phyloP scores from a whole-genome alignment of 2,329 filamentous ascomycete genomes.

The Pezicula radicicola region DNA sequence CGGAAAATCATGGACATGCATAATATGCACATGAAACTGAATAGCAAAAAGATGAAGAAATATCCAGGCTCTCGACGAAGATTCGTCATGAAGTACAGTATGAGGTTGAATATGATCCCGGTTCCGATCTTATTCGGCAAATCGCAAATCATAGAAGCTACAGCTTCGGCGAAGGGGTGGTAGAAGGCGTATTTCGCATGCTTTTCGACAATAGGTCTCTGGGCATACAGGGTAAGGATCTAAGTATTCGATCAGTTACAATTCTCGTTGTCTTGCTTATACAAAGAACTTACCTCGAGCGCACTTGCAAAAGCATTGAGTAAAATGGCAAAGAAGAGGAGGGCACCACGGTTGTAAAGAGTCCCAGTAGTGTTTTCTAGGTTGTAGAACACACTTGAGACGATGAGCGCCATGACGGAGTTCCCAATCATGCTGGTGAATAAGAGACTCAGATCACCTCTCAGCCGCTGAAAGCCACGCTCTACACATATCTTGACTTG shows the following conservation, averaged over 20 bases:
- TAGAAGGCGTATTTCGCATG: conserved; percentile 84
- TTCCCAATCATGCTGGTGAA: conserved; percentile 40
- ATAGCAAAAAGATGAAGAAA: conserved; percentile 84
- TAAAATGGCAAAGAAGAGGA: conserved; percentile 67
- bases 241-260: conserved; percentile 42
- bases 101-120: conserved; percentile 71
- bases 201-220: conserved; percentile 91
- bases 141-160: conserved; percentile 55
- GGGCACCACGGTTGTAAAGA: conserved; percentile 59
- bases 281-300: conserved; percentile 40
- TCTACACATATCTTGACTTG: conserved; percentile 78
- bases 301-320: conserved; percentile 63
- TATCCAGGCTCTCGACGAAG: conserved; percentile 68
- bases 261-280: conserved; percentile 37
- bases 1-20: conserved; percentile 87
- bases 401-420: conserved; percentile 55
- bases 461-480: conserved; percentile 75
- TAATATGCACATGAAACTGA: conserved; percentile 70
- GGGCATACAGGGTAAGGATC: conserved; percentile 82
- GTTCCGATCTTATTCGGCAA: conserved; percentile 81
- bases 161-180: conserved; percentile 83
- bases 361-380: conserved; percentile 46
- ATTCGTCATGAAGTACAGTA: conserved; percentile 85
- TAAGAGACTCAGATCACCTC: conserved; percentile 70
- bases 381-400: conserved; percentile 64